Evolutionary conservation across 2,329 filamentous ascomycete genomes (phyloP), one percentile per base, ranked within the genome.

Genomic region (Rutstroemia sp.): DNA sequence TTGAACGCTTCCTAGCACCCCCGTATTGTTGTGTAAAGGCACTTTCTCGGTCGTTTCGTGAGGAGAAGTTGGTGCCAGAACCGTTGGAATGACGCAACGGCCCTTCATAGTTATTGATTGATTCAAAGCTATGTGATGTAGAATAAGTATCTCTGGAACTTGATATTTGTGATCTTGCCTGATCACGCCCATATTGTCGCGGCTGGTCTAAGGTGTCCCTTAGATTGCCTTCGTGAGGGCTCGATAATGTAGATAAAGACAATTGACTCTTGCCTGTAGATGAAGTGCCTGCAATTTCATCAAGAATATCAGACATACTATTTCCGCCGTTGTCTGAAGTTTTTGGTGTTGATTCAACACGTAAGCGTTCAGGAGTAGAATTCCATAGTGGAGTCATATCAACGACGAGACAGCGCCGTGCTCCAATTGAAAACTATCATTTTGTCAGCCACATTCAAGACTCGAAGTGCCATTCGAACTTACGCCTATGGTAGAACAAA

Each of bases 401-500:
- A 34, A 65, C 51, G 42, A 63, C 65, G n/a, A 65, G 48, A 39
- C 57, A 57, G 8, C 56, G 48, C 41, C 53, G 55, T 19, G 64
- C 56, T 39, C 48, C 59, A 30, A 58, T 38, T 42, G 60, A 54
- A n/a, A 65, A 47, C 66, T 68, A 41, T 34, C 30, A 19, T 46
- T 10, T 19, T 7, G 45, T 46, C 16, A 46, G 38, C 65, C 41
- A 64, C 59, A 1, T 52, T n/a, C 17, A 17, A 38, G 34, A 34
- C n/a, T 21, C 17, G 16, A 9, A 48, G 16, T 10, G 8, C 16
- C 38, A 34, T 2, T 12, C 30, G 2, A 41, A 72, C 80, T 73
- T 73, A 86, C 80, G 59, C 82, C 70, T 21, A 75, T 52, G 63
- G 80, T 78, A 48, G 84, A 73, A 3, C 73, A 61, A 0, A 79